Evolutionary conservation across 2,329 filamentous ascomycete species (phyloP).

Genomic region (Fusarium nygamai): DNA sequence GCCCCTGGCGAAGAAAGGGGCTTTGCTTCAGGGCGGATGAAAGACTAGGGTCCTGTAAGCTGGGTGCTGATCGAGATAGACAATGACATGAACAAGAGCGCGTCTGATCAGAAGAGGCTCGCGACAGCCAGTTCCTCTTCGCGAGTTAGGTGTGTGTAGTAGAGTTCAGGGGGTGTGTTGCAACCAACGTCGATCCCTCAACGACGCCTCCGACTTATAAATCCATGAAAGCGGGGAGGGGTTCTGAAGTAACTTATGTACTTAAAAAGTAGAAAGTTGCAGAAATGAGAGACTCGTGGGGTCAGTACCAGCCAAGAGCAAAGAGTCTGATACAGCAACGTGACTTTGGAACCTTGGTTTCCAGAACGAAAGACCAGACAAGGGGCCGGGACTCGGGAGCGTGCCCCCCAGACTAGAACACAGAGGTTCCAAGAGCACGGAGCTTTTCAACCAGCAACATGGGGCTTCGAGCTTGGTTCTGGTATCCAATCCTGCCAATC

Average conservation of each 20-base stretch:
- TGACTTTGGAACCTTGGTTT: constrained; percentile 15
- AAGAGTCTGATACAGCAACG: constrained; percentile 1
- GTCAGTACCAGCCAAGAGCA: background rate
- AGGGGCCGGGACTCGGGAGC: constrained; percentile 7
- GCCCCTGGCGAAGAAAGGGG: constrained; percentile 15
- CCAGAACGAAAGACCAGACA: constrained; percentile 11
- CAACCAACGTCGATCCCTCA: constrained; percentile 30
- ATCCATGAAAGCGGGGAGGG: constrained; percentile 6
- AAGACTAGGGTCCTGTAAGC: background rate
- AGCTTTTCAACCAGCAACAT: constrained; percentile 29
- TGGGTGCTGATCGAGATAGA: background rate
- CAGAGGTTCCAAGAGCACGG: constrained; percentile 12
- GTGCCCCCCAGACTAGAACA: constrained; percentile 1
- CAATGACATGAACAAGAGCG: constrained; percentile 17
- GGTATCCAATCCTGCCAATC: background rate
- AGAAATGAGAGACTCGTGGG: background rate
- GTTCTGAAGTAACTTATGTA: background rate
- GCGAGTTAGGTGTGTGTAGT: constrained; percentile 20
- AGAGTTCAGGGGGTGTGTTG: constrained; percentile 32
- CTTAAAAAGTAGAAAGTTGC: background rate
- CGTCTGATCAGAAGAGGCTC: constrained; percentile 29
- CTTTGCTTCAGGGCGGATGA: constrained; percentile 1
- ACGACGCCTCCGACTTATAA: constrained; percentile 20
- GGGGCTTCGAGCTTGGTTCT: constrained; percentile 4
- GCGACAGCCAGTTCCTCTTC: constrained; percentile 9